Evolutionary conservation across 2,329 filamentous ascomycete genomes (phyloP).

Genomic region (Colletotrichum scovillei): DNA sequence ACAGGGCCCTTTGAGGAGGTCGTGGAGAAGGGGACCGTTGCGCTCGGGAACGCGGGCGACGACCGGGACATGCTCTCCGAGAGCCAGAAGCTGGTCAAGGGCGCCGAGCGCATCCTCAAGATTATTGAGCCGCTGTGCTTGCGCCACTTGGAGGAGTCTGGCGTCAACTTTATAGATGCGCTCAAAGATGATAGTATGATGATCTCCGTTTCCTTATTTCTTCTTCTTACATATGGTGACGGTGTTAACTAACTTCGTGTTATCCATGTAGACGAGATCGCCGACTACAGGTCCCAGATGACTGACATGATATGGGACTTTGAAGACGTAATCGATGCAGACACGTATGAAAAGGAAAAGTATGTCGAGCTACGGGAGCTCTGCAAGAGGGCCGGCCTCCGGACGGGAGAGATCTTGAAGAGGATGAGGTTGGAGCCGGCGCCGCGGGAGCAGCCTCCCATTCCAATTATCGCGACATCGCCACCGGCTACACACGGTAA

Average conservation of each 20-base stretch:
- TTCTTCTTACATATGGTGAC: background rate
- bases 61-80: conserved; percentile 61
- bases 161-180: conserved; percentile 59
- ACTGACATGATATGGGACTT: conserved; percentile 67
- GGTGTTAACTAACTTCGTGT: background rate
- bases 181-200: conserved; percentile 65
- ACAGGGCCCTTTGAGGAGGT: conserved; percentile 64
- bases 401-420: conserved; percentile 62
- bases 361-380: conserved; percentile 60
- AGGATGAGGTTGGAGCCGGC: conserved; percentile 61
- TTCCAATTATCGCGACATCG: conserved; percentile 2
- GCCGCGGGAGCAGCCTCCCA: conserved; percentile 3
- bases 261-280: conserved; percentile 57
- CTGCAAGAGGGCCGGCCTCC: conserved; percentile 60
- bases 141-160: conserved; percentile 60
- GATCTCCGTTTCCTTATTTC: no score
- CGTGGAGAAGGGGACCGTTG: conserved; percentile 60
- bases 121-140: conserved; percentile 63
- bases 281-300: conserved; percentile 58
- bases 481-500: conserved; percentile 14
- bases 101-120: conserved; percentile 61
- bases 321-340: conserved; percentile 63
- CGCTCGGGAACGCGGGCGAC: conserved; percentile 59
- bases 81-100: conserved; percentile 58
- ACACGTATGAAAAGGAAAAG: conserved; percentile 62